Evolutionary conservation across 2,329 filamentous ascomycete genomes (phyloP).

Genomic region (Polychaeton citri): DNA sequence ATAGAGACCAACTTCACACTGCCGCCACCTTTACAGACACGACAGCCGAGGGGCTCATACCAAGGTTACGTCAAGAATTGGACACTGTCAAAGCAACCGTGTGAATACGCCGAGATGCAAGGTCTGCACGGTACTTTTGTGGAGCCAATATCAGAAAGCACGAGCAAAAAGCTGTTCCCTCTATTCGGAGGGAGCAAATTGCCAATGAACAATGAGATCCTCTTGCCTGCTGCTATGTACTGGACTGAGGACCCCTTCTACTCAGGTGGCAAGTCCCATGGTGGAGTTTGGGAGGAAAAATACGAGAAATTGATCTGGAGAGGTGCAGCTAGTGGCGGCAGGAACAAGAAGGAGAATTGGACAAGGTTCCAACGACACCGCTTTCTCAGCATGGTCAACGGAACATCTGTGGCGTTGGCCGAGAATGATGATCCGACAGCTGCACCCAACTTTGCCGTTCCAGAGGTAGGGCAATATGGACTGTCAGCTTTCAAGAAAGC

Average conservation of each 20-base stretch:
- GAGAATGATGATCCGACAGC: conserved; percentile 24
- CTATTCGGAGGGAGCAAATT: conserved; percentile 39
- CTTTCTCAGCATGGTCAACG: conserved; percentile 61
- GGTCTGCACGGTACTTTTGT: conserved; percentile 36
- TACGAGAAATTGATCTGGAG: conserved; percentile 31
- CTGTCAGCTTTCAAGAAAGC: conserved; percentile 17
- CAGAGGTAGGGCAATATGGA: conserved; percentile 24
- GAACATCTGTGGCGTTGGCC: conserved; percentile 40
- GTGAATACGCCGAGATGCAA: conserved; percentile 31
- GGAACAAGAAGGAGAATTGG: conserved; percentile 46
- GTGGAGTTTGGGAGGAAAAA: conserved; percentile 30
- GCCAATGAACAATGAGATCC: conserved; percentile 38
- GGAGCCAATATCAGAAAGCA: conserved; percentile 33
- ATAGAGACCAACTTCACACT: conserved; percentile 24
- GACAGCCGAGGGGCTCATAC: conserved; percentile 20
- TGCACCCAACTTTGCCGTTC: conserved; percentile 28
- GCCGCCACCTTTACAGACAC: conserved; percentile 21
- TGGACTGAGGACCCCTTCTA: conserved; percentile 32
- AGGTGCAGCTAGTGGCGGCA: conserved; percentile 34
- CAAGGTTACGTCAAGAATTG: conserved; percentile 36
- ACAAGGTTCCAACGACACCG: conserved; percentile 61
- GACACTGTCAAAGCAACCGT: conserved; percentile 31
- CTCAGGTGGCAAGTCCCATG: conserved; percentile 26
- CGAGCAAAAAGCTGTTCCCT: conserved; percentile 32
- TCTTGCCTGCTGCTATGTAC: conserved; percentile 38